Evolutionary conservation across 345 rosid species (phyloP).

Genomic region (Barbarea vulgaris): DNA sequence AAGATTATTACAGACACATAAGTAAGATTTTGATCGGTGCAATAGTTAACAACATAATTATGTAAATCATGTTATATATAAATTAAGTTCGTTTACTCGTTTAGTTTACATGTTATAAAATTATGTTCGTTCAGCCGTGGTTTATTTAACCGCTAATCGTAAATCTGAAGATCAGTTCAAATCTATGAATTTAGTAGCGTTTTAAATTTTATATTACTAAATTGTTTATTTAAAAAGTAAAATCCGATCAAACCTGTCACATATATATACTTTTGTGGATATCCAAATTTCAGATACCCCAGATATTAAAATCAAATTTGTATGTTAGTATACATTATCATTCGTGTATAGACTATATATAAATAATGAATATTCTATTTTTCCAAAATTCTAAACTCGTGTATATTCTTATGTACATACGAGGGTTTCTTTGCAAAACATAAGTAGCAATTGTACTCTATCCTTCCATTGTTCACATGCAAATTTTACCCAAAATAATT

Average conservation of each 20-base stretch:
- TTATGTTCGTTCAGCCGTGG: not conserved
- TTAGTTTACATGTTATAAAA: not conserved
- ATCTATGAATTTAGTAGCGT: not conserved
- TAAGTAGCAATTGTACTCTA: constrained; percentile 32
- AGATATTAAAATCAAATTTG: not conserved
- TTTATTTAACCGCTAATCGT: not conserved
- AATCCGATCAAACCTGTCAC: not conserved
- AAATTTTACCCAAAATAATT: constrained; percentile 17
- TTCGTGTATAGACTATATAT: not conserved
- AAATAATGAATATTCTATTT: not conserved
- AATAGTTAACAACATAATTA: not conserved
- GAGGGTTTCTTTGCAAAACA: constrained; percentile 6
- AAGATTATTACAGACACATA: not conserved
- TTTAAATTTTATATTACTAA: not conserved
- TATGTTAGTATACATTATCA: not conserved
- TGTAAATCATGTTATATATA: not conserved
- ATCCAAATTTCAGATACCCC: not conserved
- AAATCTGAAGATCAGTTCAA: not conserved
- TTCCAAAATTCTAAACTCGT: not conserved
- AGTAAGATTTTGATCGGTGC: not conserved
- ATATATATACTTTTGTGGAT: not conserved
- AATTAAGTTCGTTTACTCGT: not conserved
- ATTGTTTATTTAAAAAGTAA: not conserved
- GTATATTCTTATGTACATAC: not conserved
- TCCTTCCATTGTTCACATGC: constrained; percentile 33